Evolutionary conservation across 768 basidiomycete species (phyloP), one percentile per base, ranked within the genome.

Genomic region (Suillus variegatus): DNA sequence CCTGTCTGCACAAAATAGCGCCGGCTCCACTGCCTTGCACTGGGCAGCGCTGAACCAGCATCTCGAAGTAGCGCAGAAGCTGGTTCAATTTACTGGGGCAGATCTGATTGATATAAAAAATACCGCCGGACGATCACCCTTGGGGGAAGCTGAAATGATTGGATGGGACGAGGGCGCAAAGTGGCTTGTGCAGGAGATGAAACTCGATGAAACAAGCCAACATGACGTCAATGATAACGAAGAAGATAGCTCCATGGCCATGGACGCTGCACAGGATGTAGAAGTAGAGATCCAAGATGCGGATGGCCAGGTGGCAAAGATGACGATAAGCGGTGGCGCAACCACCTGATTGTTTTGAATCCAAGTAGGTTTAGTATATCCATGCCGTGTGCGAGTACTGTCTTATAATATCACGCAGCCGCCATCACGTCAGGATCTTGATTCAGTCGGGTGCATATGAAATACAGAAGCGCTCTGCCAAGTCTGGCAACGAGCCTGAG

Each of bases 1-100:
- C 8, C 72, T 95, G 25, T 78, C 87, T 2, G 79, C 81, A 0
- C 85, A 85, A 65, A 98, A 97, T 73, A 75, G 75, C 36, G 83
- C 92, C 0, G 83, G 87, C 61, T 96, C 95, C 32, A 96, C 93
- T 3, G 84, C 96, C 8, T 78, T 97, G 7, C 96, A 98, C 72
- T 97, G 95, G 95, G 95, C 95, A 0, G 87, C 92, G 3, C 76
- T 95, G 47, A 98, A 97, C 75, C 80, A 84, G 3, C 95, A 96
- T 69, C 84, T 97, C 4, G 73, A 77, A 8, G 73, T 88, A 56
- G 82, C 84, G 1, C 82, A 88, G 73, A 81, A 79, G 43, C 85
- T 94, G 38, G 85, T 94, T 13, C 76, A 81, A 61, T 83, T 82
- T 68, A 78, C 84, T 0, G 71, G 69, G 1, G 75, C 84, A 35